These are phyloP conservation scores for Lunasporangiospora selenospora DNA, from an alignment of 192 early-diverging fungal species.

Conservation along the genomic window DNA sequence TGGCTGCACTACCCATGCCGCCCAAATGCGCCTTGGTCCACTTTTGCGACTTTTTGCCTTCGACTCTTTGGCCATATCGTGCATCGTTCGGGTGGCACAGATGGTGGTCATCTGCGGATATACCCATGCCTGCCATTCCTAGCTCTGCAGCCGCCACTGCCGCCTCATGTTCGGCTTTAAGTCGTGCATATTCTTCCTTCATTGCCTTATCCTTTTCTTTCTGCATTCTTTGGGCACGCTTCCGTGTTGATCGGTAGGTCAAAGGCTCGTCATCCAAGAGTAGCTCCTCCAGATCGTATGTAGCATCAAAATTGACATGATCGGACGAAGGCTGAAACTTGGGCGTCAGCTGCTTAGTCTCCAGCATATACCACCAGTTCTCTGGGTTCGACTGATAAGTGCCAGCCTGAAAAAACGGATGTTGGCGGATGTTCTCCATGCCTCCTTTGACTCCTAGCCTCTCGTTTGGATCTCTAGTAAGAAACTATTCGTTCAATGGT, in stretches of 20 bases:
- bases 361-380: slow-evolving; percentile 51
- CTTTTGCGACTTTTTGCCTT: too few relatives aligned
- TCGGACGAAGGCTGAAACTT: slow-evolving; percentile 53
- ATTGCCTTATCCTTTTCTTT: slow-evolving; percentile 38
- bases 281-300: slow-evolving; percentile 78
- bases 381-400: slow-evolving; percentile 5
- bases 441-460: slow-evolving; percentile 22
- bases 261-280: slow-evolving; percentile 74
- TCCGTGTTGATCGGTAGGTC: slow-evolving; percentile 36
- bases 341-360: slow-evolving; percentile 52
- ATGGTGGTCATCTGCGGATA: too few relatives aligned
- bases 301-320: slow-evolving; percentile 79
- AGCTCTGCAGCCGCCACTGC: neutral
- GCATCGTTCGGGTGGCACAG: too few relatives aligned
- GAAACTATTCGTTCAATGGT: slow-evolving; percentile 9
- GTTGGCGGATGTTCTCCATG: slow-evolving; percentile 39
- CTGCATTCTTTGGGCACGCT: slow-evolving; percentile 45
- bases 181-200: slow-evolving; percentile 42
- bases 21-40: too few relatives aligned
- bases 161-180: slow-evolving; percentile 25
- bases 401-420: slow-evolving; percentile 54
- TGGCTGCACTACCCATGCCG: too few relatives aligned
- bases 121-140: slow-evolving; percentile 42
- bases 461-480: slow-evolving; percentile 30
- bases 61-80: too few relatives aligned